Conservation (phyloP, 2,329 filamentous ascomycete genomes). For the Penicillium aurantiogriseum region DNA sequence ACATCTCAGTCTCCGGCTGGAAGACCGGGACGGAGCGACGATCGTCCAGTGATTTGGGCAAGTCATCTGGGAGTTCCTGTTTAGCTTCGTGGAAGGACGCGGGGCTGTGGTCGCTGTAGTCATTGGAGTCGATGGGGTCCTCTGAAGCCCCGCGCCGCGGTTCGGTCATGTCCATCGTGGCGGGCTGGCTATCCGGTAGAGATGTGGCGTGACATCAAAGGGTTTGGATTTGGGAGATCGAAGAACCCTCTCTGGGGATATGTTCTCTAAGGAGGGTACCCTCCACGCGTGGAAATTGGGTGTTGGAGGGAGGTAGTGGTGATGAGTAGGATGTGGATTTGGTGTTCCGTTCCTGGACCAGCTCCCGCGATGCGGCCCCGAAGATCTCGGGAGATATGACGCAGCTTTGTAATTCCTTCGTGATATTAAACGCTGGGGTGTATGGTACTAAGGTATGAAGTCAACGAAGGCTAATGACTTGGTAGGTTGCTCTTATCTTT, state of each 20-base stretch:
- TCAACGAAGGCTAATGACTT: neutral
- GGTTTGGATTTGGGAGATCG: conserved; percentile 8
- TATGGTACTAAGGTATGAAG: neutral
- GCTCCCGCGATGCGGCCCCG: conserved; percentile 1
- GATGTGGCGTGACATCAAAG: conserved; percentile 21
- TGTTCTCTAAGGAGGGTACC: neutral
- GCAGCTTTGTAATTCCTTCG: neutral
- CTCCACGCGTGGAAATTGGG: neutral
- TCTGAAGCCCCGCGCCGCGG: conserved; percentile 33
- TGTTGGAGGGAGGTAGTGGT: neutral
- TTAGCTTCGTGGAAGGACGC: conserved; percentile 20
- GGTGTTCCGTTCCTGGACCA: conserved; percentile 11
- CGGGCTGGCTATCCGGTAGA: conserved; percentile 15
- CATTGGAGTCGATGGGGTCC: conserved; percentile 24
- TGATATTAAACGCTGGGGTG: neutral
- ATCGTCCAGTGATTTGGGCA: conserved; percentile 90
- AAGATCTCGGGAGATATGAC: conserved; percentile 3
- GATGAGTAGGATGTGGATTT: conserved; percentile 1
- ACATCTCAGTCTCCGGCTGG: conserved; percentile 88
- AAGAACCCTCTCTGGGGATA: conserved; percentile 10
- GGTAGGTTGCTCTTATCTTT: too few relatives aligned
- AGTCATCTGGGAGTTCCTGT: conserved; percentile 69
- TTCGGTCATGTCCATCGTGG: conserved; percentile 38
- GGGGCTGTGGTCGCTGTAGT: conserved; percentile 23
- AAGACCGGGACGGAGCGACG: conserved; percentile 66